Conservation (phyloP, 495 filamentous ascomycete species). For the Friedmanniomyces simplex region DNA sequence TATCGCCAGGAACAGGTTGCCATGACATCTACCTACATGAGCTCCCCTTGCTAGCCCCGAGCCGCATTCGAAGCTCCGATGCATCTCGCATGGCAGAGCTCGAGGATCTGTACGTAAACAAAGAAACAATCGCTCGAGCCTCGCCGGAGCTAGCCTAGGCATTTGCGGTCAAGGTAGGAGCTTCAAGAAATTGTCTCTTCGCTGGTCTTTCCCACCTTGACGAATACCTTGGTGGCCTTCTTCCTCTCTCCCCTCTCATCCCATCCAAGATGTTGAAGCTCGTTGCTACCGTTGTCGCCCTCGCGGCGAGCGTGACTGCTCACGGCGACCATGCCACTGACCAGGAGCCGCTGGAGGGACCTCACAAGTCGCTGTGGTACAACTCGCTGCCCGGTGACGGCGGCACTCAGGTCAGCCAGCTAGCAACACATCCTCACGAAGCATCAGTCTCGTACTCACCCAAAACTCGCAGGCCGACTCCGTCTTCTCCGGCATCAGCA, state of each 20-base stretch:
- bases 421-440: not conserved
- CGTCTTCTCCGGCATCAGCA: constrained; percentile 36
- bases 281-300: constrained; percentile 14
- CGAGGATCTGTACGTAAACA: constrained; percentile 5
- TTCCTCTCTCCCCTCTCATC: constrained; percentile 1
- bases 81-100: not conserved
- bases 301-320: constrained; percentile 37
- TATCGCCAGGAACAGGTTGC: constrained; percentile 8
- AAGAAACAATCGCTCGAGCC: not conserved
- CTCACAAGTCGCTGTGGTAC: constrained; percentile 52
- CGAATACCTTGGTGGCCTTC: constrained; percentile 3
- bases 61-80: not conserved
- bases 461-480: constrained; percentile 49
- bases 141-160: not conserved
- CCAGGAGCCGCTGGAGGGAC: constrained; percentile 47
- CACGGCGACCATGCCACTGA: constrained; percentile 40
- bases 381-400: constrained; percentile 58
- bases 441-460: not conserved
- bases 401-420: constrained; percentile 46
- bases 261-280: constrained; percentile 24
- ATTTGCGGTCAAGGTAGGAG: not conserved
- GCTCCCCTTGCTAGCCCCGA: constrained; percentile 3
- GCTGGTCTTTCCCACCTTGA: not conserved
- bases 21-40: not conserved
- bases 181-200: not conserved